phyloP scores from a whole-genome alignment of 495 filamentous ascomycete genomes.

The Penicillium waksmanii region DNA sequence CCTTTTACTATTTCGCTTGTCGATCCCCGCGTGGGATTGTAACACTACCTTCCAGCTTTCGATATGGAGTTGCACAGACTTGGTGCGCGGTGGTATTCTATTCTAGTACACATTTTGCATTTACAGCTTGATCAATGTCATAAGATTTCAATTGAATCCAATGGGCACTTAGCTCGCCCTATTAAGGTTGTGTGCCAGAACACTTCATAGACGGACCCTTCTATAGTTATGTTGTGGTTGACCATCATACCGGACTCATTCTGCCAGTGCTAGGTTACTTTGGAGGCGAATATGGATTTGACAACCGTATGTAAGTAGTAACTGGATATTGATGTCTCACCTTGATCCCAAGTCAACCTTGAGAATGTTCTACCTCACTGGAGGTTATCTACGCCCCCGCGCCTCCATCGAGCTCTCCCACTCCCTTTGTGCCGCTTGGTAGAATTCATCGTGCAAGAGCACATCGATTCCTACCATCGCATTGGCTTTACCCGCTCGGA shows the following conservation, averaged over 20 bases:
- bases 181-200: too few relatives aligned
- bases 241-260: too few relatives aligned
- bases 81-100: slow-evolving; percentile 22
- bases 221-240: too few relatives aligned
- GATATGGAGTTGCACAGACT: slow-evolving; percentile 28
- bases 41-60: slow-evolving; percentile 23
- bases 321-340: background rate
- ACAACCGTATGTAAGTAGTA: too few relatives aligned
- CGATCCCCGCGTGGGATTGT: slow-evolving; percentile 16
- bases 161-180: too few relatives aligned
- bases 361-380: background rate
- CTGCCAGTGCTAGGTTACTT: too few relatives aligned
- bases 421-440: background rate
- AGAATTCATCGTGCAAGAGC: slow-evolving; percentile 41
- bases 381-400: background rate
- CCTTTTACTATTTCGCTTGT: slow-evolving; percentile 16
- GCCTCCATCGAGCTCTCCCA: background rate
- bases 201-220: too few relatives aligned
- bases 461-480: slow-evolving; percentile 55
- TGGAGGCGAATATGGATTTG: too few relatives aligned
- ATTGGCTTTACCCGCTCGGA: slow-evolving; percentile 56
- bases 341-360: background rate
- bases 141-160: background rate
- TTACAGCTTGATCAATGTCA: slow-evolving; percentile 12
- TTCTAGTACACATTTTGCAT: slow-evolving; percentile 26